These are phyloP conservation scores for Tuber microsphaerosporum DNA, from an alignment of 495 filamentous ascomycete species.

Conservation along the genomic window DNA sequence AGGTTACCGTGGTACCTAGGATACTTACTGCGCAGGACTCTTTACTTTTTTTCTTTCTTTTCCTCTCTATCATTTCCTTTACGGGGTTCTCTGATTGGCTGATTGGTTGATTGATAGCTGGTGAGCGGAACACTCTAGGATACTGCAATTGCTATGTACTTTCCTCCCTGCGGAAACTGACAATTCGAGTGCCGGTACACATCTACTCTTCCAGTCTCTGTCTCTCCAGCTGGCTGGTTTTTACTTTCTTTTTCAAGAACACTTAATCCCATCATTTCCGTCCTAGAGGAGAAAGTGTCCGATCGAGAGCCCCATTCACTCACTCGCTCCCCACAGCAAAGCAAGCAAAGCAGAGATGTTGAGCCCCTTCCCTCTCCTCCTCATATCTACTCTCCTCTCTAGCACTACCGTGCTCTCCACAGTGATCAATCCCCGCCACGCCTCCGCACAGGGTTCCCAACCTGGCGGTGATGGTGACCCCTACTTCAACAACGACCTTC, in stretches of 20 bases:
- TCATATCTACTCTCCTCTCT: not conserved
- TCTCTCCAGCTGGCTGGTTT: not conserved
- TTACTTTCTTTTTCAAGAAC: not conserved
- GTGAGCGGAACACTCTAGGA: not conserved
- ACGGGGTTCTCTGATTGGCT: not conserved
- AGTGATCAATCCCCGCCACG: not conserved
- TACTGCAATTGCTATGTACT: not conserved
- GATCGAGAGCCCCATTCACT: not conserved
- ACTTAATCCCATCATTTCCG: not conserved
- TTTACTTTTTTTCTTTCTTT: not conserved
- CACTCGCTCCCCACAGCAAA: not conserved
- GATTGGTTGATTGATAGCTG: not conserved
- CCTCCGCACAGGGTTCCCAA: not conserved
- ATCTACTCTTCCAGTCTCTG: not conserved
- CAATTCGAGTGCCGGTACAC: not conserved
- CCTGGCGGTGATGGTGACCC: not conserved
- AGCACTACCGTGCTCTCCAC: not conserved
- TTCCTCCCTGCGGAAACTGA: not conserved
- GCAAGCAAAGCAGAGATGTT: not conserved
- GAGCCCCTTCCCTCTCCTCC: slow-evolving; percentile 1
- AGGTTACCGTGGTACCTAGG: not conserved
- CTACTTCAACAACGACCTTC: not conserved
- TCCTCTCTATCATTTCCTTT: not conserved
- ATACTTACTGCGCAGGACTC: not conserved
- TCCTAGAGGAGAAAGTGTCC: not conserved